These are phyloP conservation scores for Stromatinia cepivora DNA, from an alignment of 2,329 filamentous ascomycete species.

Conservation along the genomic window DNA sequence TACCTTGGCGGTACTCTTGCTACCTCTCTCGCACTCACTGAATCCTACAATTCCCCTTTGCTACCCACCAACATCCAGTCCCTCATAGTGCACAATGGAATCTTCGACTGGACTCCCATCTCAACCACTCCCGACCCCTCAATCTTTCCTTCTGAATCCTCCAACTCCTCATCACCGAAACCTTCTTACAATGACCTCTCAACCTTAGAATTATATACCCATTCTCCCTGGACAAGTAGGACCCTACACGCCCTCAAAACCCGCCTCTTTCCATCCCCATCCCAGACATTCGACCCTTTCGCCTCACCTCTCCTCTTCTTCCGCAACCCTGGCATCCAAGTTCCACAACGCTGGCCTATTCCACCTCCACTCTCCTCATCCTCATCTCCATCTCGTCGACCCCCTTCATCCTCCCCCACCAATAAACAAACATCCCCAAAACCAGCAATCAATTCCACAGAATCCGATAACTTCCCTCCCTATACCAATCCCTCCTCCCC, in stretches of 20 bases:
- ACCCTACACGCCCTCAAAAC: constrained; percentile 42
- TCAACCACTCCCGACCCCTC: constrained; percentile 48
- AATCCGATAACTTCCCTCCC: background rate
- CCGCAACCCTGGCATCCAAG: constrained; percentile 48
- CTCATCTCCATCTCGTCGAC: background rate
- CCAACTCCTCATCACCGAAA: background rate
- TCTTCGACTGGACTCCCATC: constrained; percentile 66
- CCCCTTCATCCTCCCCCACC: background rate
- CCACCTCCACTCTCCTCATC: constrained; percentile 17
- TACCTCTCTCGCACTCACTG: constrained; percentile 57
- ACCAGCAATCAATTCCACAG: background rate
- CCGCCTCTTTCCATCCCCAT: constrained; percentile 52
- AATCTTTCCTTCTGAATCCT: background rate
- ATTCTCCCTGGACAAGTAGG: constrained; percentile 26
- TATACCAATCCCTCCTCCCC: background rate
- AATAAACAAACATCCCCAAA: background rate
- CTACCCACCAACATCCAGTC: constrained; percentile 44
- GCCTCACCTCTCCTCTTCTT: constrained; percentile 60
- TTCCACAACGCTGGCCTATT: constrained; percentile 32
- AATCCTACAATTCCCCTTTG: constrained; percentile 47
- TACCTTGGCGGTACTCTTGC: constrained; percentile 60
- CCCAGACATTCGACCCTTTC: constrained; percentile 59
- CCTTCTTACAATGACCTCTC: background rate
- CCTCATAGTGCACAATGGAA: constrained; percentile 57
- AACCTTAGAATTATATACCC: background rate